Base-by-base conservation (phyloP, 2,329 filamentous ascomycete genomes). In the Colletotrichum somersetense region DNA sequence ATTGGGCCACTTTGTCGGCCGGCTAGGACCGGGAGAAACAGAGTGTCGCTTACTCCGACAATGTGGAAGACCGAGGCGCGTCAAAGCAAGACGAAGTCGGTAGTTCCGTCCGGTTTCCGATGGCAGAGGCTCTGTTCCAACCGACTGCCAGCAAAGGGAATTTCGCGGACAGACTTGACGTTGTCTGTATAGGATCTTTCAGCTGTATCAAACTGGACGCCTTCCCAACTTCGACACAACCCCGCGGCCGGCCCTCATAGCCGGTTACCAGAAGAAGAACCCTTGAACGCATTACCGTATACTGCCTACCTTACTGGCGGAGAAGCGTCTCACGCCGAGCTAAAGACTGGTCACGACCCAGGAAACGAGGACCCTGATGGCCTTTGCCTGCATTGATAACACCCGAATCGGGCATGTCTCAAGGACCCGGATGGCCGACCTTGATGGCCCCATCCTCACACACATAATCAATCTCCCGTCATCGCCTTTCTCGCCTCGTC, bases 341-440 rank as follows among this genome's bases (percentile, higher is more conserved):
- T 26, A 1, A 23, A 35, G 18, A 11, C 23, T 53, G 6, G 46
- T 23, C 12, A n/a, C 40, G 12, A 26, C 20, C 30, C 26, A 50
- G 63, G 58, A 50, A 35, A 26, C 23, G 73, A 67, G 73, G 62
- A 74, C 73, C 73, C 63, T 73, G 73, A 73, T 74, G 71, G 65
- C 52, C 44, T 62, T 74, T 63, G 65, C 52, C 44, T 62, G 62
- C 56, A 53, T 62, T 35, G 71, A 71, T 66, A 66, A 70, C 55
- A 65, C 18, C 46, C 55, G 14, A 44, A 62, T 50, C 35, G 14
- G 52, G n/a, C 42, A n/a, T 23, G 59, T 55, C 48, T 55, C 42
- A 44, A 38, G 73, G 38, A 73, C 71, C 71, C 63, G 62, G 73
- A 73, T 74, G 71, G 73, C 48, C 71, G 73, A 74, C 73, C 73